Percentiles rank a stretch among this genome's conserved stretches.
These are phyloP conservation scores for Talaromyces adpressus DNA, from an alignment of 495 filamentous ascomycete genomes.

Conservation along the genomic window DNA sequence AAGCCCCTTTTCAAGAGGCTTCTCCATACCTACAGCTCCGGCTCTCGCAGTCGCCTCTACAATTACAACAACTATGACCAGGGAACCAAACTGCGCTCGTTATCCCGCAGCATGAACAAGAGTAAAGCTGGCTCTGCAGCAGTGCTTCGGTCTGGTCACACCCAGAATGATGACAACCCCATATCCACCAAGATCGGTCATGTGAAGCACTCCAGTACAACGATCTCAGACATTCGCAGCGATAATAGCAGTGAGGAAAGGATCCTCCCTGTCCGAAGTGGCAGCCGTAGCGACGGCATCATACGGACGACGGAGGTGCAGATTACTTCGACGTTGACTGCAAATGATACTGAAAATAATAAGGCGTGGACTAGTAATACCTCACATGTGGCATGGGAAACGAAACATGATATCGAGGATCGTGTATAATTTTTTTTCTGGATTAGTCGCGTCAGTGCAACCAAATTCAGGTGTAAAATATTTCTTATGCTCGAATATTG, in stretches of 20 bases:
- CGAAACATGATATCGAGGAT: constrained; percentile 3
- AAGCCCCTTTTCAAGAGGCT: constrained; percentile 32
- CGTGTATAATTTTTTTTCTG: neutral
- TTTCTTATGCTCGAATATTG: neutral
- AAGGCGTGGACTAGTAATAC: neutral
- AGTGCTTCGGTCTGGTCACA: neutral
- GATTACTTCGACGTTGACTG: constrained; percentile 3
- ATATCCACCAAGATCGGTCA: neutral
- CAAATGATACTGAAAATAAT: neutral
- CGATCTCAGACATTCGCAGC: neutral
- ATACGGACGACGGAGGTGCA: constrained; percentile 17
- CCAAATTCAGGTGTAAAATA: neutral
- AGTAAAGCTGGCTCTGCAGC: constrained; percentile 2
- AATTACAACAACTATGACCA: constrained; percentile 12
- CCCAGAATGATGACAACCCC: neutral
- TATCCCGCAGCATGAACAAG: constrained; percentile 9
- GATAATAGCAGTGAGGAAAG: constrained; percentile 19
- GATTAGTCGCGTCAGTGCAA: neutral
- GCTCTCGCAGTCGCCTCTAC: constrained; percentile 11
- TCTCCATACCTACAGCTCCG: constrained; percentile 19
- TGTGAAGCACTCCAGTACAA: constrained; percentile 6
- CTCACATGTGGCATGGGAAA: neutral
- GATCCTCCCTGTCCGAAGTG: constrained; percentile 12
- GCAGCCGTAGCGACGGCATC: constrained; percentile 8
- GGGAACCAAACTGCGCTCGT: constrained; percentile 10